phyloP scores from a whole-genome alignment of 75 land plant species.

The Chamaecyparis obtusa region DNA sequence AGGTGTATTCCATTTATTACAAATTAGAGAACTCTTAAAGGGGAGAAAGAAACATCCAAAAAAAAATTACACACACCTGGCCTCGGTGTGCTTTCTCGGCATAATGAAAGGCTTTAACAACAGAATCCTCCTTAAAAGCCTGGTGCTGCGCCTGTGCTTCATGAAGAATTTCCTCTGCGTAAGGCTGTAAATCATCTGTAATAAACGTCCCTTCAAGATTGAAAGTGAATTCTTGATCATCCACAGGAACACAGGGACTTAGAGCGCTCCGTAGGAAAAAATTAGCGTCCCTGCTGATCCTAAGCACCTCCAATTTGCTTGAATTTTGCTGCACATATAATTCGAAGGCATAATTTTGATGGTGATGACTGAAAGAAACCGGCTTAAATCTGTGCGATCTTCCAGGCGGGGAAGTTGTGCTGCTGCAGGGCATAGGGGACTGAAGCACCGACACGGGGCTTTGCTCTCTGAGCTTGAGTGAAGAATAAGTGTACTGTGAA shows the following conservation, averaged over 20 bases:
- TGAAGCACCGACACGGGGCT: constrained; percentile 79
- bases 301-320: constrained; percentile 10
- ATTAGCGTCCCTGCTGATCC: constrained; percentile 30
- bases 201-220: constrained; percentile 36
- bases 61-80: constrained; percentile 48
- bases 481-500: constrained; percentile 8
- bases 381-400: constrained; percentile 1
- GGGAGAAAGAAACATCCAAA: neutral
- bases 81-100: constrained; percentile 92
- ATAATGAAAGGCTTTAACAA: constrained; percentile 78
- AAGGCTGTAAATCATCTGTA: constrained; percentile 19
- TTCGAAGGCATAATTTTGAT: constrained; percentile 17
- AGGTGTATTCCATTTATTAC: no score
- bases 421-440: constrained; percentile 41
- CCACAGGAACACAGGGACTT: constrained; percentile 28
- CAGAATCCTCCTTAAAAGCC: constrained; percentile 67
- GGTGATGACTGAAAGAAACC: constrained; percentile 11
- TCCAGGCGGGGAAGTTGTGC: constrained; percentile 6
- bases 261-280: constrained; percentile 42
- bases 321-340: constrained; percentile 11
- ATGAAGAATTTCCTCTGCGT: constrained; percentile 61
- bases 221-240: constrained; percentile 39
- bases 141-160: constrained; percentile 72
- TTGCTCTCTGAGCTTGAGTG: constrained; percentile 53
- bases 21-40: no score